Base-by-base conservation (phyloP, 192 early-diverging fungal genomes). In the Coemansia reversa region DNA sequence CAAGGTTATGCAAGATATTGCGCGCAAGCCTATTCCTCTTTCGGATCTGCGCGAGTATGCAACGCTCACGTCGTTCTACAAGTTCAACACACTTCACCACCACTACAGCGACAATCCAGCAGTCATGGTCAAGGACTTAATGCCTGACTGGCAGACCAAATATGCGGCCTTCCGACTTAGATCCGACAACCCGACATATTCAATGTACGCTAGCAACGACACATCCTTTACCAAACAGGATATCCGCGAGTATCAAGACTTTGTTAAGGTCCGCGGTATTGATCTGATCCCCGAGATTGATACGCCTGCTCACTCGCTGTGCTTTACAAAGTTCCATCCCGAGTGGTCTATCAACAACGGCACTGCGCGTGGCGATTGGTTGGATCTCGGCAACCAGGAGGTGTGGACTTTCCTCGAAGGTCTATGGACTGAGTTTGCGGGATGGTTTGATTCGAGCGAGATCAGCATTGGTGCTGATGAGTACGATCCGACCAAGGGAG, bases 281-380 rank as follows among this genome's bases (percentile, higher is more conserved):
- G 75, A 75, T 22, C 53, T 82, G 30, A 75, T 82, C 24, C 79
- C 79, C 27, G 79, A 82, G 63, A 77, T 82, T 24, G 79, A 82
- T 28, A 70, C 69, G 54, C 79, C 79, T 7, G 79, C 79, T 0
- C 79, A 82, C 50, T 72, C 79, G 29, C 65, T 82, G 22, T 71
- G 70, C 58, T 82, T 82, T 42, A 76, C 75, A 56, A 82, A 77
- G 55, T 74, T 77, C 63, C 74, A 82, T 27, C 79, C 79, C 32
- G 67, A 82, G 51, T 76, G 74, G 74, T 58, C 67, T 5, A 76
- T 82, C 52, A 67, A 70, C 20, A 33, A 62, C 24, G 62, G 63
- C 52, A 60, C 62, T 32, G 70, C 67, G 14, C 70, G 74, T n/a
- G 75, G 72, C 22, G 71, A 82, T 51, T 82, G 75, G 67, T 63